Conservation (phyloP, 768 basidiomycete species). For the Amyloporia xantha region DNA sequence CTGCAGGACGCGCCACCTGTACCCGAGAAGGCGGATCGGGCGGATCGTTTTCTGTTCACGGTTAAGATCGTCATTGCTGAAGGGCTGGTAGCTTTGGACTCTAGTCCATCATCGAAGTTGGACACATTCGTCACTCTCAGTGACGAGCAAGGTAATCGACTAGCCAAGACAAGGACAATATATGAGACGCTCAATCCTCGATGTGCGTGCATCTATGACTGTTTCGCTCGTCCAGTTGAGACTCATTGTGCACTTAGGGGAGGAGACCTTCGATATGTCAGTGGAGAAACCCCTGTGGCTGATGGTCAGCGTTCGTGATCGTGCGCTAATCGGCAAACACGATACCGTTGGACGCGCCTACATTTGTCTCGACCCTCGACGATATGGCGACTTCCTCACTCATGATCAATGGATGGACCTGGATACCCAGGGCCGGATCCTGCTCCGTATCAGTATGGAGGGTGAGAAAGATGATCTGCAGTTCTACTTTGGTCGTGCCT, state of each 20-base stretch:
- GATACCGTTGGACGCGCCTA: conserved; percentile 89
- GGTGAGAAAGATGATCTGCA: conserved; percentile 97
- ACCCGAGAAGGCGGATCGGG: conserved; percentile 55
- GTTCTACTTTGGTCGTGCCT: conserved; percentile 95
- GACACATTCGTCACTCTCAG: conserved; percentile 94
- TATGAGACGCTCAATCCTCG: conserved; percentile 88
- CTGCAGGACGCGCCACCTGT: conserved; percentile 59
- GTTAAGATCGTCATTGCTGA: conserved; percentile 94
- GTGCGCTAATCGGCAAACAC: conserved; percentile 87
- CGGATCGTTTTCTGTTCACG: conserved; percentile 73
- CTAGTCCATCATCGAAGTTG: conserved; percentile 68
- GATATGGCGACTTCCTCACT: conserved; percentile 82
- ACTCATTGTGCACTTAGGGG: conserved; percentile 80
- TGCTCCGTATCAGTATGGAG: conserved; percentile 94
- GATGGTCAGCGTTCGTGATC: conserved; percentile 91
- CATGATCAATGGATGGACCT: conserved; percentile 92
- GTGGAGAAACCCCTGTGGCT: conserved; percentile 94
- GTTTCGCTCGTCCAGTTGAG: too few species aligned
- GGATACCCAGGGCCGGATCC: conserved; percentile 77
- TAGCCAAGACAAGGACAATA: conserved; percentile 94
- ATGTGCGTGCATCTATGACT: conserved; percentile 73
- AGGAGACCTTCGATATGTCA: conserved; percentile 93
- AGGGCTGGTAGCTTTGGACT: conserved; percentile 71
- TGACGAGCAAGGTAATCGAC: conserved; percentile 81
- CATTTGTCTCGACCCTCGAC: conserved; percentile 82